These are phyloP conservation scores for Lichtheimia ornata DNA, from an alignment of 371 early-diverging fungal species.

Conservation along the genomic window DNA sequence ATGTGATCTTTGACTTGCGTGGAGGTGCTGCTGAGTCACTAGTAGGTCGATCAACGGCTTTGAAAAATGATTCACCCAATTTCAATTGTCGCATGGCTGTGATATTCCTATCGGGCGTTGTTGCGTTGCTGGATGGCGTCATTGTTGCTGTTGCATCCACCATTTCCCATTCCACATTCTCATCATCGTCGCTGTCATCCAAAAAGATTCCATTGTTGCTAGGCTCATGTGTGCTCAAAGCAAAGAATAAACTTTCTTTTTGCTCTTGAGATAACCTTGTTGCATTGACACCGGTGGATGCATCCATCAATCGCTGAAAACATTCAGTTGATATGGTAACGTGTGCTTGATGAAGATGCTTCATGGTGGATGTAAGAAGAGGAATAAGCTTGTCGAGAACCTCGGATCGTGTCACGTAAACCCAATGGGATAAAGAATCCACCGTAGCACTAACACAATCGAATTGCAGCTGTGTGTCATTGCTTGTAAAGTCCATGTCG, in stretches of 20 bases:
- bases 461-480: slow-evolving; percentile 12
- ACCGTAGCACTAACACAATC: slow-evolving; percentile 19
- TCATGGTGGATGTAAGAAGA: slow-evolving; percentile 22
- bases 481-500: slow-evolving; percentile 3
- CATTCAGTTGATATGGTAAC: slow-evolving; percentile 36
- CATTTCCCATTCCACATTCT: slow-evolving; percentile 38
- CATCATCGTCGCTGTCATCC: slow-evolving; percentile 47
- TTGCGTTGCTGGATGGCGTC: slow-evolving; percentile 3
- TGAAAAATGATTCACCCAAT: slow-evolving; percentile 29
- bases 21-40: not conserved
- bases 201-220: slow-evolving; percentile 35
- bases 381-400: slow-evolving; percentile 38
- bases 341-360: slow-evolving; percentile 24
- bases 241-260: slow-evolving; percentile 31
- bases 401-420: slow-evolving; percentile 41
- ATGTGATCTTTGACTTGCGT: slow-evolving; percentile 14
- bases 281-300: slow-evolving; percentile 35
- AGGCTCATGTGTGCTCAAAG: slow-evolving; percentile 42
- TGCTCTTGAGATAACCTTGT: slow-evolving; percentile 27
- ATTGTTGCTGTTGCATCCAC: slow-evolving; percentile 9
- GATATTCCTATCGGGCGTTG: not conserved
- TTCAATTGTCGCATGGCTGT: slow-evolving; percentile 23
- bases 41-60: not conserved
- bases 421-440: slow-evolving; percentile 48
- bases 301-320: slow-evolving; percentile 40